phyloP scores from a whole-genome alignment of 352 stramenopile species.

The Phytophthora syringae region DNA sequence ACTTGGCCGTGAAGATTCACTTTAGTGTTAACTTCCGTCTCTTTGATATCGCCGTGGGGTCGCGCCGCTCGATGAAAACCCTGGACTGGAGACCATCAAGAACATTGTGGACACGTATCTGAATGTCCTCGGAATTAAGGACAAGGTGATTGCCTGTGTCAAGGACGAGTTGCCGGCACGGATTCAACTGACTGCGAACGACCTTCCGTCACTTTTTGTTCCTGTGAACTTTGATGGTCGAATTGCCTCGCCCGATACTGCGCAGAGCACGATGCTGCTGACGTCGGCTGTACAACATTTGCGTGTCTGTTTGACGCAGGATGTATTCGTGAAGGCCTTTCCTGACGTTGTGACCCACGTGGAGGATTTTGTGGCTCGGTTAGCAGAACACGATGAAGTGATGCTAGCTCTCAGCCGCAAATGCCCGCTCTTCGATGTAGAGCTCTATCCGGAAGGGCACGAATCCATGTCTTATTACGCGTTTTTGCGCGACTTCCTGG shows the following conservation, averaged over 20 bases:
- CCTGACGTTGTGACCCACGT: conserved; percentile 57
- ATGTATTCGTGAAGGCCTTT: conserved; percentile 59
- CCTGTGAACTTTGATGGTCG: conserved; percentile 66
- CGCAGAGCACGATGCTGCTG: conserved; percentile 61
- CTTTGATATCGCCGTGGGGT: conserved; percentile 66
- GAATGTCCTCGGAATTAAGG: conserved; percentile 68
- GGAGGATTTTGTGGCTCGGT: conserved; percentile 57
- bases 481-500: conserved; percentile 59
- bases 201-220: conserved; percentile 66
- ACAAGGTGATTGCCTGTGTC: conserved; percentile 76
- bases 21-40: conserved; percentile 81
- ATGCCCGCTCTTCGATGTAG: conserved; percentile 53
- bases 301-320: conserved; percentile 57
- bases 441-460: conserved; percentile 26
- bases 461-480: conserved; percentile 65
- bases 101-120: conserved; percentile 62
- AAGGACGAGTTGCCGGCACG: conserved; percentile 59
- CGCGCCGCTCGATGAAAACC: conserved; percentile 47
- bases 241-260: conserved; percentile 35
- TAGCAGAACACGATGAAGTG: conserved; percentile 43
- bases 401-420: conserved; percentile 55
- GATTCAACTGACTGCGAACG: conserved; percentile 35
- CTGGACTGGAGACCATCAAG: conserved; percentile 53
- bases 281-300: conserved; percentile 66
- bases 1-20: conserved; percentile 74